Base-by-base conservation (phyloP, 805 yeast species). In the Candida tammaniensis region DNA sequence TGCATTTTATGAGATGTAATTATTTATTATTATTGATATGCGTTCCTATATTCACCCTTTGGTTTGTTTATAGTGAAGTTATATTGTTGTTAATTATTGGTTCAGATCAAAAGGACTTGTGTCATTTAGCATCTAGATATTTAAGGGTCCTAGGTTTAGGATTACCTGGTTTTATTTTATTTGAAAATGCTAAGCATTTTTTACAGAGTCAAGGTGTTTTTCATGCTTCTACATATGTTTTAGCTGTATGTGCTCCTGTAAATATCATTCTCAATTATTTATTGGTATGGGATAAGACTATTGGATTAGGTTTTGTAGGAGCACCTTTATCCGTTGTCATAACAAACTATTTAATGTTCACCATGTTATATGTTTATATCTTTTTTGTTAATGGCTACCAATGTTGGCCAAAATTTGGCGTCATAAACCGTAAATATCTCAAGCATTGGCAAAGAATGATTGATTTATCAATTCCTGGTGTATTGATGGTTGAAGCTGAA, bases 121-220 rank as follows among this genome's bases (percentile, higher is more conserved):
- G 62, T 38, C 7, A 24, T 3, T 60, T 81, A 38, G 89, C 91
- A 1, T 66, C 82, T 2, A 51, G 54, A 22, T 84, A 83, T 52
- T 59, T 84, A 38, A 59, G 64, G 35, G 63, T 79, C 7, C 68
- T 79, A 7, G 59, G 78, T 4, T 57, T 77, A 33, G 91, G 91
- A 19, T 65, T 83, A 5, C 93, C 93, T 0, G 91, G 86, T 0
- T 83, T 75, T 52, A 78, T 82, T 18, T 48, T 77, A n/a, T 76
- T 76, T 48, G 91, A 84, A 58, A 78, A 80, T 44, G 78, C 81
- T 31, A 83, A 83, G 54, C 78, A 84, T 54, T 84, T 71, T 48
- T 61, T 84, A 47, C 91, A 84, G 55, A 73, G 86, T 30, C 91
- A 84, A 61, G 86, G 86, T 16, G 72, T 82, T 6, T 84, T 83